A percentile compares a stretch with the other conserved stretches of the same genome.
Evolutionary conservation across 2,329 filamentous ascomycete genomes (phyloP).

Genomic region (Huntiella savannae): DNA sequence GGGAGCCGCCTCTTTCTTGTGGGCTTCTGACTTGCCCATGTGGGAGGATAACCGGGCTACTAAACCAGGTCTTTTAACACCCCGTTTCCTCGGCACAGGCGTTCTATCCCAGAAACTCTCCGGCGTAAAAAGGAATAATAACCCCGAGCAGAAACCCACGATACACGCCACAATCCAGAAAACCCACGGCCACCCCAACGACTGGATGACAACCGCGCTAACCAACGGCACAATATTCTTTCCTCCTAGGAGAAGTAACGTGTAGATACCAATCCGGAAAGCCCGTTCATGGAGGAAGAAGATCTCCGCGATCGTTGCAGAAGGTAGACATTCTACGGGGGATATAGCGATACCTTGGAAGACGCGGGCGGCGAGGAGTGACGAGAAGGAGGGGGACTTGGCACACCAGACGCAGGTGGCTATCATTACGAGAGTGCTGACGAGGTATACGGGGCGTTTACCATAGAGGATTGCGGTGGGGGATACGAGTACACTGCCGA

Average conservation of each 20-base stretch:
- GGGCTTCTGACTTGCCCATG: slow-evolving; percentile 13
- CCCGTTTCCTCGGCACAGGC: slow-evolving; percentile 28
- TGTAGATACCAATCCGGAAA: slow-evolving; percentile 86
- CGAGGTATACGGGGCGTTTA: slow-evolving; percentile 78
- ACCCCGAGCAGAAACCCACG: slow-evolving; percentile 46
- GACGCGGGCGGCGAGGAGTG: slow-evolving; percentile 62
- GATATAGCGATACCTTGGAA: slow-evolving; percentile 79
- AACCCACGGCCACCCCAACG: slow-evolving; percentile 71
- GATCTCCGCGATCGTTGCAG: slow-evolving; percentile 86
- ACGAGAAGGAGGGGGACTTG: slow-evolving; percentile 59
- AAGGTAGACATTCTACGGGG: slow-evolving; percentile 80
- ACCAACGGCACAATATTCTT: slow-evolving; percentile 82
- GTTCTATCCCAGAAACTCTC: slow-evolving; percentile 92
- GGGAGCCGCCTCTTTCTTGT: slow-evolving; percentile 6
- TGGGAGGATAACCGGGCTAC: slow-evolving; percentile 30
- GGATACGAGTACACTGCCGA: slow-evolving; percentile 68
- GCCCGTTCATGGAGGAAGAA: slow-evolving; percentile 75
- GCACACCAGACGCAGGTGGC: slow-evolving; percentile 68
- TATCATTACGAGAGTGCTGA: slow-evolving; percentile 59
- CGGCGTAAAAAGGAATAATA: slow-evolving; percentile 80
- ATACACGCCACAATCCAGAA: slow-evolving; percentile 70
- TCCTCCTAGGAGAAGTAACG: slow-evolving; percentile 66
- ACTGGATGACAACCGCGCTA: slow-evolving; percentile 66
- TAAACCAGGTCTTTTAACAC: slow-evolving; percentile 22
- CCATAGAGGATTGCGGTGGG: slow-evolving; percentile 83